phyloP scores from a whole-genome alignment of 768 basidiomycete species.

The Tephrocybe sp. region DNA sequence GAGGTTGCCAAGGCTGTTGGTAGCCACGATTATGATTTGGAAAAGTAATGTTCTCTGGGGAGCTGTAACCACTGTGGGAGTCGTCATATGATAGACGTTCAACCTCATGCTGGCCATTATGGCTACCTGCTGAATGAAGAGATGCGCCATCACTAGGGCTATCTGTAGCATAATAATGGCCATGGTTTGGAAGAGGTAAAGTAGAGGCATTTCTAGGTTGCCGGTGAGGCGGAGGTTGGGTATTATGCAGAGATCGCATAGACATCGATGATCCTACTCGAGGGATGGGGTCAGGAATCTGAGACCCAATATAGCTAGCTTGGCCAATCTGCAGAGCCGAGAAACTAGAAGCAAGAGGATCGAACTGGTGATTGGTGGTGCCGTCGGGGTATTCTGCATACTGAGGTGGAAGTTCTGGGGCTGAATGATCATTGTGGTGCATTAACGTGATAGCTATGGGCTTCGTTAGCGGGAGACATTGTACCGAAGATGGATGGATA shows the following conservation, averaged over 20 bases:
- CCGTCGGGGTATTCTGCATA: conserved; percentile 28
- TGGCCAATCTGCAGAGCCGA: conserved; percentile 54
- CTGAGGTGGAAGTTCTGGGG: conserved; percentile 34
- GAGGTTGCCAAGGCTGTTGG: conserved; percentile 26
- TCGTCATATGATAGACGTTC: conserved; percentile 44
- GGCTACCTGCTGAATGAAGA: conserved; percentile 33
- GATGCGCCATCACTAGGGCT: conserved; percentile 21
- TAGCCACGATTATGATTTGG: conserved; percentile 20
- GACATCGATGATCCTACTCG: conserved; percentile 63
- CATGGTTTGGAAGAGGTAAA: conserved; percentile 29
- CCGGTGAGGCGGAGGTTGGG: conserved; percentile 24
- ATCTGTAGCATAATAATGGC: conserved; percentile 11
- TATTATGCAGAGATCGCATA: conserved; percentile 31
- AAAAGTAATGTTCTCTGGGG: conserved; percentile 29
- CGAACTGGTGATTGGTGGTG: conserved; percentile 35
- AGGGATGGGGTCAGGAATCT: conserved; percentile 44
- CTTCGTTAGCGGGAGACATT: background rate
- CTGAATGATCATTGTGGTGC: conserved; percentile 49
- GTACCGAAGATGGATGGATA: conserved; percentile 4
- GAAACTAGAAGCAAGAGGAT: conserved; percentile 50
- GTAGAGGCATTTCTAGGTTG: conserved; percentile 43
- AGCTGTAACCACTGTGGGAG: conserved; percentile 21
- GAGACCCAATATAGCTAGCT: conserved; percentile 8
- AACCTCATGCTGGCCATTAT: conserved; percentile 30
- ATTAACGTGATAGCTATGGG: conserved; percentile 27